Base-by-base conservation (phyloP, 306 rosid genomes). In the Begonia fuchsioides region DNA sequence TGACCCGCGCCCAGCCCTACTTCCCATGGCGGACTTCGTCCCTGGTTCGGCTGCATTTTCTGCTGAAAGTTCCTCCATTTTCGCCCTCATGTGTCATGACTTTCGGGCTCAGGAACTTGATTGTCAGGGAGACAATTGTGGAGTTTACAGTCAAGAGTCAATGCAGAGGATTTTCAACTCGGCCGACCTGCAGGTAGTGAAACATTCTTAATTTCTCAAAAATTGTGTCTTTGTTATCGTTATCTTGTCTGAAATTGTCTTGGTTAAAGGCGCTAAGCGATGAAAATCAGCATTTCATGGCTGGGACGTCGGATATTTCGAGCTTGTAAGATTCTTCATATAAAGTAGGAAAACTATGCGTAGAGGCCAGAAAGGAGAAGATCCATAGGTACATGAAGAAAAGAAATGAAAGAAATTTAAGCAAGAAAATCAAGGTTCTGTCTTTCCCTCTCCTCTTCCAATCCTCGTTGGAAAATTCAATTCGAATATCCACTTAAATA, bases 301-400 rank as follows among this genome's bases (percentile, higher is more conserved):
- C 69, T 68, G 82, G 73, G 19, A 64, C 77, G 51, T 60, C 77
- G 48, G 96, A 86, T 38, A 82, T 82, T 53, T 71, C 90, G 53
- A 75, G 65, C 57, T 61, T 78, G 70, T 90, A 83, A 60, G 94
- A 82, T 60, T 75, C 82, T 18, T 63, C 64, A 49, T 72, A 69
- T 43, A 86, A 82, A 65, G 96, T 79, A 44, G 90, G 86, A 61
- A 86, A 82, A 67, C 83, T 86, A 44, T 86, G 94, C 59, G 86
- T 70, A 56, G 96, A 86, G 64, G 79, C 82, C 53, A 86, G 96
- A 76, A 79, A 74, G 57, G 96, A 86, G 59, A 86, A 82, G 78
- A 82, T 86, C 62, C 83, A 74, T 59, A 82, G 96, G 75, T 86
- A 82, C 77, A 68, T 82, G 90, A 86, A 82, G 80, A 86, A 86